Percentiles rank a stretch among this genome's conserved stretches.
These are phyloP conservation scores for Didymella pomorum DNA, from an alignment of 2,329 filamentous ascomycete genomes.

Conservation along the genomic window DNA sequence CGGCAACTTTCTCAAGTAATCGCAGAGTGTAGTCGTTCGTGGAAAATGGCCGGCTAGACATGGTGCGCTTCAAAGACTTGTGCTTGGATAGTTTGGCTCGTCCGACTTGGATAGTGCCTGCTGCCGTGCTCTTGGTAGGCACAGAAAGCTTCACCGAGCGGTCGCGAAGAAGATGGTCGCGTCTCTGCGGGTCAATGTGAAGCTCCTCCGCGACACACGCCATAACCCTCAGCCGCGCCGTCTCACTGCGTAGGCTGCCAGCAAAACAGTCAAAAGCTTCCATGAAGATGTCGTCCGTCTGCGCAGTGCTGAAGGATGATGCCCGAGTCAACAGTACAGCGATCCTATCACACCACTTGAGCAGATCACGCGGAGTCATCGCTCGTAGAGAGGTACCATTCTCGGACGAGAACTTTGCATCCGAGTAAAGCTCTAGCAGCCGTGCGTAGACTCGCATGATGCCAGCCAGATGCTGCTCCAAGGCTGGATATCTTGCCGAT, in stretches of 20 bases:
- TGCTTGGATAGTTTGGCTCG: slow-evolving; percentile 57
- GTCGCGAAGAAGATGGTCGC: slow-evolving; percentile 76
- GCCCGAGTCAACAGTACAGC: slow-evolving; percentile 68
- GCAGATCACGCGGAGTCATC: slow-evolving; percentile 76
- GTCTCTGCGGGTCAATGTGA: slow-evolving; percentile 82
- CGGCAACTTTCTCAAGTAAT: slow-evolving; percentile 86
- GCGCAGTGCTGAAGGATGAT: slow-evolving; percentile 70
- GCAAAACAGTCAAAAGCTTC: slow-evolving; percentile 94
- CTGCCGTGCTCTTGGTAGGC: slow-evolving; percentile 38
- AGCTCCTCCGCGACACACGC: slow-evolving; percentile 83
- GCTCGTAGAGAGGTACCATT: slow-evolving; percentile 67
- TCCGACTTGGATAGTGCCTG: slow-evolving; percentile 47
- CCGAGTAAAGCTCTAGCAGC: slow-evolving; percentile 51
- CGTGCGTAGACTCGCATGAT: slow-evolving; percentile 66
- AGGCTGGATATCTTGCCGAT: slow-evolving; percentile 71
- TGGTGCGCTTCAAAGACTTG: slow-evolving; percentile 51
- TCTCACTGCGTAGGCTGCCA: slow-evolving; percentile 74
- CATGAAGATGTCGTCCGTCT: slow-evolving; percentile 88
- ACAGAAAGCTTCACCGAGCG: slow-evolving; percentile 71
- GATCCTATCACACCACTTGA: slow-evolving; percentile 90
- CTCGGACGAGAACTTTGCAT: slow-evolving; percentile 58
- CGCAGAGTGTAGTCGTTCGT: slow-evolving; percentile 85
- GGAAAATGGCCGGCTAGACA: slow-evolving; percentile 71
- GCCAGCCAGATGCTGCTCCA: slow-evolving; percentile 65
- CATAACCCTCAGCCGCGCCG: slow-evolving; percentile 67